Percentiles rank a stretch among this genome's conserved stretches.
These are phyloP conservation scores for Monosporascus sp. DNA, from an alignment of 2,329 filamentous ascomycete genomes.

Conservation along the genomic window DNA sequence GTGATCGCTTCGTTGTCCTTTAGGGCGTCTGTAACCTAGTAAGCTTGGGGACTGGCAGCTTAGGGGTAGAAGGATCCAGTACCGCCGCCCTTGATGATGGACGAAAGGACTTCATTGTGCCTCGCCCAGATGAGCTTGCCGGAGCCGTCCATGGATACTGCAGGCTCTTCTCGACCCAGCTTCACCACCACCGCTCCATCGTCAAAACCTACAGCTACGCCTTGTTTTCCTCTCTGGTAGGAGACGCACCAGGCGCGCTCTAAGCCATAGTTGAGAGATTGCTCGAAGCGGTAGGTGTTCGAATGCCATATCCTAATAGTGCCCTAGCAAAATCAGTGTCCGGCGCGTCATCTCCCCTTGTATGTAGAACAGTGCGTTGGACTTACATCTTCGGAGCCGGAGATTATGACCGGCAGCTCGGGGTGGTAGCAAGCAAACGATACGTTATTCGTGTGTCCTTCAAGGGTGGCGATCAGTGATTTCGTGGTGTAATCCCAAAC, in stretches of 20 bases:
- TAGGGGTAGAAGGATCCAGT: conserved; percentile 20
- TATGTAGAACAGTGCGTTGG: neutral
- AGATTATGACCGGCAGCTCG: conserved; percentile 93
- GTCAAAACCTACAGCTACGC: conserved; percentile 92
- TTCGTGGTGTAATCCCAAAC: conserved; percentile 99
- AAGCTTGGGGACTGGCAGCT: conserved; percentile 21
- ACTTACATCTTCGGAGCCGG: conserved; percentile 81
- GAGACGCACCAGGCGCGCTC: conserved; percentile 97
- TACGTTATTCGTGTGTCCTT: conserved; percentile 96
- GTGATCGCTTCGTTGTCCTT: conserved; percentile 88
- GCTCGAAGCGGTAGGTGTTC: conserved; percentile 93
- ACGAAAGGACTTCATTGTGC: conserved; percentile 91
- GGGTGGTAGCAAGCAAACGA: conserved; percentile 98
- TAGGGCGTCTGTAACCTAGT: conserved; percentile 56
- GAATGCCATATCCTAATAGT: conserved; percentile 98
- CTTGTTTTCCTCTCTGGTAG: conserved; percentile 91
- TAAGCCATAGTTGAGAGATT: conserved; percentile 91
- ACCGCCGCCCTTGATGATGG: conserved; percentile 87
- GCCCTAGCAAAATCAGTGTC: conserved; percentile 28
- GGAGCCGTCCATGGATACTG: conserved; percentile 93
- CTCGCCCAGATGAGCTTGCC: conserved; percentile 96
- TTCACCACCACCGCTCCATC: conserved; percentile 97
- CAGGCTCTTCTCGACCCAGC: conserved; percentile 94
- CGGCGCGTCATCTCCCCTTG: neutral
- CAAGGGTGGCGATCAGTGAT: conserved; percentile 89